Percentiles rank a stretch among this genome's conserved stretches.
phyloP scores from a whole-genome alignment of 2,329 filamentous ascomycete genomes.

The Trichoderma arundinaceum region DNA sequence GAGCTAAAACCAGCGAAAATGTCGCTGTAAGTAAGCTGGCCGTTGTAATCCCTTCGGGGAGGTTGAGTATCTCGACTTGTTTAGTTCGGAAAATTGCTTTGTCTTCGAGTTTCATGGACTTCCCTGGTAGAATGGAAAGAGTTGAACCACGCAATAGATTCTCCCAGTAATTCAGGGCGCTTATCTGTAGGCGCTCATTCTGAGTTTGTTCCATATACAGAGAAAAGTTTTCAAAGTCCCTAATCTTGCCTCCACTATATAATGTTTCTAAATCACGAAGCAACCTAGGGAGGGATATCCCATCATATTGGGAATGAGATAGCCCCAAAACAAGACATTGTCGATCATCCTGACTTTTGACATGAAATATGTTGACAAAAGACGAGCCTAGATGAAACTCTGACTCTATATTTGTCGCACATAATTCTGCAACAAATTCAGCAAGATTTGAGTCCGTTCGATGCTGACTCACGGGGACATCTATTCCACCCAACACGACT shows the following conservation, averaged over 20 bases:
- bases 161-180: not conserved
- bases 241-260: not conserved
- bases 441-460: not conserved
- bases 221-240: not conserved
- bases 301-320: constrained; percentile 58
- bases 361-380: not conserved
- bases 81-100: not conserved
- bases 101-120: not conserved
- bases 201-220: not conserved
- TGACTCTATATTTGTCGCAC: not conserved
- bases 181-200: not conserved
- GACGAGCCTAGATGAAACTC: not conserved
- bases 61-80: not conserved
- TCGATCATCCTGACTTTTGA: not conserved
- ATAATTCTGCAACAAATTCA: not conserved
- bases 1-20: constrained; percentile 39
- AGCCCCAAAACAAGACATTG: constrained; percentile 35
- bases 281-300: constrained; percentile 53
- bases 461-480: constrained; percentile 31
- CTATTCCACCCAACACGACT: constrained; percentile 36
- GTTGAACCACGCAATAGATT: not conserved
- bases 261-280: constrained; percentile 37
- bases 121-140: not conserved
- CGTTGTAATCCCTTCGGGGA: constrained; percentile 38
- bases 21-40: constrained; percentile 40